Evolutionary conservation across 2,329 filamentous ascomycete genomes (phyloP).

Genomic region (Penicillium paneum): DNA sequence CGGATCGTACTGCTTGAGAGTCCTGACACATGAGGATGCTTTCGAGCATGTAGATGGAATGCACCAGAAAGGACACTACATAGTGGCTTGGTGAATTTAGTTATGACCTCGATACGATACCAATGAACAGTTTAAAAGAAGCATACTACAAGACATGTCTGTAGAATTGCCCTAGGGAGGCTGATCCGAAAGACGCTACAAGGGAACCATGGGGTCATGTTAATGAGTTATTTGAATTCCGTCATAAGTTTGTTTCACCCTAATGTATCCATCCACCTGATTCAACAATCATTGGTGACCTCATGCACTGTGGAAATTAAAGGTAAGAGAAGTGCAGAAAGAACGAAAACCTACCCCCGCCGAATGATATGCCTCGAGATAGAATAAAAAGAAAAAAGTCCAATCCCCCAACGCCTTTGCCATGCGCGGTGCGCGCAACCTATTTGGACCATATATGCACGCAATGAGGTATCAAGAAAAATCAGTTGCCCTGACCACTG

Average conservation of each 20-base stretch:
- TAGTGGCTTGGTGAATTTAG: neutral
- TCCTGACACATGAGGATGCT: constrained; percentile 53
- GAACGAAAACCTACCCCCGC: constrained; percentile 3
- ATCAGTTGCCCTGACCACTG: constrained; percentile 36
- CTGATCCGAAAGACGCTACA: neutral
- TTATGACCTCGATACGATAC: neutral
- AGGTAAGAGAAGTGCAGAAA: neutral
- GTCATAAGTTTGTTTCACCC: neutral
- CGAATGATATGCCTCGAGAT: constrained; percentile 4
- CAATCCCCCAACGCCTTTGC: constrained; percentile 8
- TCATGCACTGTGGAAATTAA: neutral
- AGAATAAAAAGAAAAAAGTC: neutral
- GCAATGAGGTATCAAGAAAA: constrained; percentile 9
- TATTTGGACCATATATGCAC: constrained; percentile 2
- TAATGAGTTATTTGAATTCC: neutral
- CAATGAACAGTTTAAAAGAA: neutral
- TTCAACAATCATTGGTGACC: neutral
- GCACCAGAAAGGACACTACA: neutral
- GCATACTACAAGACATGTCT: neutral
- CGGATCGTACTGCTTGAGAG: constrained; percentile 16
- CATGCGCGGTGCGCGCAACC: constrained; percentile 4
- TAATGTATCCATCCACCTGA: neutral
- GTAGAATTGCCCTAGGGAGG: neutral
- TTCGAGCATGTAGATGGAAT: neutral
- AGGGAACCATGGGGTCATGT: neutral